Evolutionary conservation across 208 protist genomes (phyloP).

Genomic region (Balamuthia mandrillaris): DNA sequence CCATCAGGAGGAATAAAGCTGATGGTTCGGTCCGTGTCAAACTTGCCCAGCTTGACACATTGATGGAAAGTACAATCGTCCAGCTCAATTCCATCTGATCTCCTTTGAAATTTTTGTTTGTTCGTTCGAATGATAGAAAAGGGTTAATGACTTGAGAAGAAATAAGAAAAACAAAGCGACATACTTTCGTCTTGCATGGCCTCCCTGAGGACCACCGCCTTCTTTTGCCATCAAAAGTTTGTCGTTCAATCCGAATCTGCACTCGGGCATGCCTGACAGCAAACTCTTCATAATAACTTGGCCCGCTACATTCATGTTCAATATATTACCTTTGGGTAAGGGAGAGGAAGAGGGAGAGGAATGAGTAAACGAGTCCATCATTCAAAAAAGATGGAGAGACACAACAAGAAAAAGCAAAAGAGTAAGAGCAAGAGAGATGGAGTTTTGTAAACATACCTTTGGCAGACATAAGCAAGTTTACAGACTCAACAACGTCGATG

Average conservation of each 20-base stretch:
- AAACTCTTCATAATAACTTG: constrained; percentile 91
- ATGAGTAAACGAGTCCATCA: too few species aligned
- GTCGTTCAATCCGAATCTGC: constrained; percentile 93
- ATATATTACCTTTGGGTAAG: constrained; percentile 80
- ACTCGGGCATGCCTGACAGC: constrained; percentile 97
- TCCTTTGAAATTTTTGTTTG: too few species aligned
- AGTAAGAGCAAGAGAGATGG: neutral
- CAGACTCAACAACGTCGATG: constrained; percentile 94
- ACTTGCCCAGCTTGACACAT: constrained; percentile 93
- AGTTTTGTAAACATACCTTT: constrained; percentile 57
- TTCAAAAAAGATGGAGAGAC: too few species aligned
- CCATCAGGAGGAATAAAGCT: constrained; percentile 92
- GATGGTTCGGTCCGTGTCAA: constrained; percentile 82
- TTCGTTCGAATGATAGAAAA: neutral
- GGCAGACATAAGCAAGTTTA: constrained; percentile 91
- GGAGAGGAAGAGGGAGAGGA: too few species aligned
- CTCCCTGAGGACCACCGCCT: neutral
- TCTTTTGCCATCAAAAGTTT: constrained; percentile 78
- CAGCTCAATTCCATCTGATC: constrained; percentile 54
- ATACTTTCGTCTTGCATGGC: neutral
- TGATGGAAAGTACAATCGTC: constrained; percentile 96
- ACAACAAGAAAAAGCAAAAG: neutral
- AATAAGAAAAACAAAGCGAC: neutral
- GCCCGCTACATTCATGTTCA: constrained; percentile 88
- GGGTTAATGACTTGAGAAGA: neutral